A percentile compares a stretch with the other conserved stretches of the same genome.
Conservation (phyloP, 2,329 filamentous ascomycete species). For the Sarocladium oryzae region DNA sequence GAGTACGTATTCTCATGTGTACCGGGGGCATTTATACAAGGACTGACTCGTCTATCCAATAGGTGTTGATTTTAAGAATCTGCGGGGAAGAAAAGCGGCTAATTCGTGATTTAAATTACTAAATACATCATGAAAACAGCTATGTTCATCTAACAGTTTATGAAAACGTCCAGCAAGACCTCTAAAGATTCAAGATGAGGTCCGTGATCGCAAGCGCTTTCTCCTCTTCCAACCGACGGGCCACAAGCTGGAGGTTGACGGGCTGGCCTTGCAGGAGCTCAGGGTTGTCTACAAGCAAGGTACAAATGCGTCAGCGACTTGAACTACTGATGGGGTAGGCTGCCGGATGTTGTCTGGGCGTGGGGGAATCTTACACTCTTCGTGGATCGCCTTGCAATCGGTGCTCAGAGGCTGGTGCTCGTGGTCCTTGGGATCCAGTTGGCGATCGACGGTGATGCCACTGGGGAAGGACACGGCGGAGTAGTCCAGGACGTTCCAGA, state of each 20-base stretch:
- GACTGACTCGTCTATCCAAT: too few species aligned
- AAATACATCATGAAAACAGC: too few species aligned
- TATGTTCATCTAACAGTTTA: too few species aligned
- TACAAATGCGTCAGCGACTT: too few species aligned
- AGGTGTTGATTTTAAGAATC: too few species aligned
- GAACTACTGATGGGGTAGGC: too few species aligned
- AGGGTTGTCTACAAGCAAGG: conserved; percentile 27
- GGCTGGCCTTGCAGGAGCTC: conserved; percentile 34
- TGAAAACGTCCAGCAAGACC: too few species aligned
- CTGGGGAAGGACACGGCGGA: conserved; percentile 41
- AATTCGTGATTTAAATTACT: too few species aligned
- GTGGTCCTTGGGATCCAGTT: conserved; percentile 26
- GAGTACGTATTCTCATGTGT: too few species aligned
- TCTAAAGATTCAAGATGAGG: not conserved
- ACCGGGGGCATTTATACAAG: too few species aligned
- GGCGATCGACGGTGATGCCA: conserved; percentile 32
- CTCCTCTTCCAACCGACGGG: conserved; percentile 33
- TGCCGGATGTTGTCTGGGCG: not conserved
- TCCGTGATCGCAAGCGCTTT: conserved; percentile 27
- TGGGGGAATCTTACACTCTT: conserved; percentile 30
- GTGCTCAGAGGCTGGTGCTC: conserved; percentile 28
- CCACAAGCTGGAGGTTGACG: conserved; percentile 38
- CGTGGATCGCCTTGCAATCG: conserved; percentile 29
- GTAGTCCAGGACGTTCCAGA: conserved; percentile 44
- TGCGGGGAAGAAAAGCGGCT: too few species aligned